Conservation (phyloP, 345 rosid species). For the Pugionium dolabratum region DNA sequence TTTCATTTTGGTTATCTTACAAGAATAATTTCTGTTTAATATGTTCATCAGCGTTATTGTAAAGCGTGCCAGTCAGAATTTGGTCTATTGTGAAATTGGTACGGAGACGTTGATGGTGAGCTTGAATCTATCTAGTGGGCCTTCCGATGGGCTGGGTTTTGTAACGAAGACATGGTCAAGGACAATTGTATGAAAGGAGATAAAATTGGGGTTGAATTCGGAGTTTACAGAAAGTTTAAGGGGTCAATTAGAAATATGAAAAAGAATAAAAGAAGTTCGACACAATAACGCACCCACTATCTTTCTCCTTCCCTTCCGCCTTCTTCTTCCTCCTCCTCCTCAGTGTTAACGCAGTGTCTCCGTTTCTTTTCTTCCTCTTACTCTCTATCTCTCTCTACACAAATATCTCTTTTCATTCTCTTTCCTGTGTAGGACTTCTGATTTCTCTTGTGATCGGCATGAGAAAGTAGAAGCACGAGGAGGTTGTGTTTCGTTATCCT, state of each 20-base stretch:
- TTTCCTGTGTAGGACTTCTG: neutral
- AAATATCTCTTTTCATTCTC: neutral
- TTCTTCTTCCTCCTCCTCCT: slow-evolving; percentile 19
- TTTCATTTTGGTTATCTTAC: neutral
- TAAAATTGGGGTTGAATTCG: slow-evolving; percentile 1
- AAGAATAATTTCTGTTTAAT: neutral
- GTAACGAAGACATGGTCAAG: neutral
- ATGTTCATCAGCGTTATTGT: neutral
- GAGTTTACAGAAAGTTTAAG: neutral
- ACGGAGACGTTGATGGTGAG: slow-evolving; percentile 12
- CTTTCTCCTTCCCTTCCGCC: slow-evolving; percentile 30
- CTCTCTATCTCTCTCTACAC: neutral
- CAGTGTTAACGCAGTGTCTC: slow-evolving; percentile 40
- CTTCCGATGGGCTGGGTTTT: slow-evolving; percentile 21
- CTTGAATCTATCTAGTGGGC: slow-evolving; percentile 14
- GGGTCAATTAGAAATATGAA: neutral
- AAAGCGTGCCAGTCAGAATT: slow-evolving; percentile 6
- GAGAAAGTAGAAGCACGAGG: slow-evolving; percentile 22
- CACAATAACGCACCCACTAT: slow-evolving; percentile 44
- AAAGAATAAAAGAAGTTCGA: slow-evolving; percentile 33
- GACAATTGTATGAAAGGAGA: neutral
- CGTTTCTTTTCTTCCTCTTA: slow-evolving; percentile 3
- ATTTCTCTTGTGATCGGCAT: slow-evolving; percentile 12
- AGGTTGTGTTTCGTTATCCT: neutral
- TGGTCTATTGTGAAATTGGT: neutral